Base-by-base conservation (phyloP, 306 rosid genomes). In the Quercus agrifolia region DNA sequence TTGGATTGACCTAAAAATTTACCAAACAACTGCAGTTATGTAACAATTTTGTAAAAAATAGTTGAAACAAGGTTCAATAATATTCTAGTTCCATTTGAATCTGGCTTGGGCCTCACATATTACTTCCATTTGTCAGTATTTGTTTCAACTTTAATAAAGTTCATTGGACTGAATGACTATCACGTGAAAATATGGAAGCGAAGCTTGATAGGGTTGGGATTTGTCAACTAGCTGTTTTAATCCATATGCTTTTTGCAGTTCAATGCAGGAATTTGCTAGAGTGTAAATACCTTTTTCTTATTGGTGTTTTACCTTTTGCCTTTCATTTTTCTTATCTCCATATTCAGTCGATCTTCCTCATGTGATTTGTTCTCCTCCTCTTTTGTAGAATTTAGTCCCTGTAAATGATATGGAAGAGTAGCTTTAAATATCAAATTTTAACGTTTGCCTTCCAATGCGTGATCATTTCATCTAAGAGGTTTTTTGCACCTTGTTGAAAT, bases 111-210 rank as follows among this genome's bases (percentile, higher is more conserved):
- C 38, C 70, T 15, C 41, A 28, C 41, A 12, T 5, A 63, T 27
- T 63, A 28, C 20, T 63, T 28, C 30, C 25, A 62, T 25, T 14
- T 62, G 8, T 58, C 66, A 58, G 5, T 62, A 12, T 23, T 27
- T 62, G 38, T 62, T 62, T 62, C 68, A 62, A 62, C 18, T 23
- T 62, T 20, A 62, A 12, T 25, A 12, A 10, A 62, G 68, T 62
- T 28, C 70, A 63, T 61, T 61, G 67, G 20, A 28, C 70, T 14
- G 70, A 28, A 63, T 63, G n/a, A 28, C 70, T 28, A 63, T 63
- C 70, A 14, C 5, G 82, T 79, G 81, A 51, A 49, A 77, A 73
- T 82, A 72, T 51, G 51, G 77, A 82, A 76, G 75, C 59, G 80
- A 82, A 77, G 78, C 76, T 64, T 59, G 68, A 21, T 59, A 49